Percentiles rank a stretch among this genome's conserved stretches.
Conservation (phyloP, 2,329 filamentous ascomycete genomes). For the Cladosporium sp. region DNA sequence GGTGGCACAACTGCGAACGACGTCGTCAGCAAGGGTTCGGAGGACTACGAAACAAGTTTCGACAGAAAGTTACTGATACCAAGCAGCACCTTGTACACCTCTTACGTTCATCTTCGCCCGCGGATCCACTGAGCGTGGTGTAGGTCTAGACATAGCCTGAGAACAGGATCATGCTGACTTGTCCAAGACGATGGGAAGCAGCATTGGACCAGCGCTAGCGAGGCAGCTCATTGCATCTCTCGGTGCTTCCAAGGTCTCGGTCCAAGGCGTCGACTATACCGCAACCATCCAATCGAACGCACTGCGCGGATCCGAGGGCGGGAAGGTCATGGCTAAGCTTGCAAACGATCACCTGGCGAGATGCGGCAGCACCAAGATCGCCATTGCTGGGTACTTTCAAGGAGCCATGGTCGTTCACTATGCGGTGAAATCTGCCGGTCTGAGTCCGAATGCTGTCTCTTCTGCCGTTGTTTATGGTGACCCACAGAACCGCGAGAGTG, state of each 20-base stretch:
- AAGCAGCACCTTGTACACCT: slow-evolving; percentile 40
- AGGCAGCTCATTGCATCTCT: slow-evolving; percentile 45
- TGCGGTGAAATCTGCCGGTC: slow-evolving; percentile 22
- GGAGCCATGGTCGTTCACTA: slow-evolving; percentile 29
- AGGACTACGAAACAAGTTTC: neutral
- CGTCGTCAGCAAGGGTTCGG: neutral
- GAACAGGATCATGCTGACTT: neutral
- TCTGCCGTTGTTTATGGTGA: slow-evolving; percentile 36
- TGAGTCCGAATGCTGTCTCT: slow-evolving; percentile 16
- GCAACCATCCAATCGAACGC: slow-evolving; percentile 36
- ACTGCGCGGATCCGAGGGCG: slow-evolving; percentile 24
- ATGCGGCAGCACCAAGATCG: slow-evolving; percentile 32
- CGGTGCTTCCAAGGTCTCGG: slow-evolving; percentile 46
- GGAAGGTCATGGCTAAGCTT: slow-evolving; percentile 26
- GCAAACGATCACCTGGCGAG: slow-evolving; percentile 24
- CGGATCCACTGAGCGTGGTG: slow-evolving; percentile 53
- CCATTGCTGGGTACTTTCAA: slow-evolving; percentile 31
- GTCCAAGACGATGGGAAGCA: slow-evolving; percentile 48
- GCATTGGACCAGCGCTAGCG: slow-evolving; percentile 55
- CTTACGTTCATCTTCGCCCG: slow-evolving; percentile 60
- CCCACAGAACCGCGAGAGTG: slow-evolving; percentile 27
- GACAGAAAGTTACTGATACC: neutral
- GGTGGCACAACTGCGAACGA: neutral
- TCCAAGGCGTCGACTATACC: slow-evolving; percentile 57
- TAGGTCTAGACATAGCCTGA: neutral